Percentiles rank a stretch among this genome's conserved stretches.
Conservation (phyloP, 2,329 filamentous ascomycete species). For the Xylariaceae sp. region DNA sequence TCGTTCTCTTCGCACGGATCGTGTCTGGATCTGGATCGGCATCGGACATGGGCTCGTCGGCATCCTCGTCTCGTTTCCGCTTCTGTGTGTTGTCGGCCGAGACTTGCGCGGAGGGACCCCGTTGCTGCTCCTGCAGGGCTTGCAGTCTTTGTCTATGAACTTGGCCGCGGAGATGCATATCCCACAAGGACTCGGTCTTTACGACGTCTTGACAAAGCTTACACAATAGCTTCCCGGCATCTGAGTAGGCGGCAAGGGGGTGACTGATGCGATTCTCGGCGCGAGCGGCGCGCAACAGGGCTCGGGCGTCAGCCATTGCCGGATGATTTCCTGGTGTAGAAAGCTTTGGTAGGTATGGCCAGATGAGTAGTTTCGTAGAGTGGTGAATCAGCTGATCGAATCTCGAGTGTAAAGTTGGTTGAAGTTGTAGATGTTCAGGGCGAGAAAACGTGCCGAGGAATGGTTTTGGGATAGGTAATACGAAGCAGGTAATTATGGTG, state of each 20-base stretch:
- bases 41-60: slow-evolving; percentile 29
- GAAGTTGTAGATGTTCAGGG: neutral
- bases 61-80: slow-evolving; percentile 28
- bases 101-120: slow-evolving; percentile 24
- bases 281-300: slow-evolving; percentile 72
- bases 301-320: slow-evolving; percentile 71
- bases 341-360: neutral
- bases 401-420: neutral
- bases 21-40: slow-evolving; percentile 29
- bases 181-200: slow-evolving; percentile 64
- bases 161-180: slow-evolving; percentile 51
- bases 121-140: slow-evolving; percentile 20
- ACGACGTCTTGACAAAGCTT: slow-evolving; percentile 59
- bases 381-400: neutral
- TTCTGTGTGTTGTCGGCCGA: slow-evolving; percentile 22
- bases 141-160: slow-evolving; percentile 41
- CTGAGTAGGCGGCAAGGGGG: slow-evolving; percentile 62
- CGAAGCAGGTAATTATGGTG: neutral
- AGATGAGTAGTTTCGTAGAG: neutral
- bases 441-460: neutral
- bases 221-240: slow-evolving; percentile 63
- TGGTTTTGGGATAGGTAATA: neutral
- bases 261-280: slow-evolving; percentile 68
- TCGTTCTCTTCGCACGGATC: slow-evolving; percentile 43
- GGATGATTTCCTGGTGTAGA: neutral